Percentiles rank a stretch among this genome's conserved stretches.
phyloP scores from a whole-genome alignment of 2,329 filamentous ascomycete species.

The Diaporthe citrichinensis region DNA sequence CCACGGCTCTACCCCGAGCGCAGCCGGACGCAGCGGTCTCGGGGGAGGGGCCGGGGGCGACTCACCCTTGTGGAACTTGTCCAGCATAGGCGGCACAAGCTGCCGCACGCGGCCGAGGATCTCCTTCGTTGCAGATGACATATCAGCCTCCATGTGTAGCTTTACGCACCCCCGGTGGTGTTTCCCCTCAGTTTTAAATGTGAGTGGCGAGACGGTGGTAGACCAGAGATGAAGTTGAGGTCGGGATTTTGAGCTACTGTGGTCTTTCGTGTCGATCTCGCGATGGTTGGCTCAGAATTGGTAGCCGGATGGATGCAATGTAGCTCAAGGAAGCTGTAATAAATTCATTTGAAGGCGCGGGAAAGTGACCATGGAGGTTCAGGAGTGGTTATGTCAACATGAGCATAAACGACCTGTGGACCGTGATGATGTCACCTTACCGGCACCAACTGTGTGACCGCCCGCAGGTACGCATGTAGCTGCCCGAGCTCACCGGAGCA shows the following conservation, averaged over 20 bases:
- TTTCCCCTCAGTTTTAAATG: not conserved
- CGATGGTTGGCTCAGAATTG: not conserved
- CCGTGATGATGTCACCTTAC: conserved; percentile 33
- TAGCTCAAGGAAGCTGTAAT: not conserved
- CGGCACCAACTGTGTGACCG: not conserved
- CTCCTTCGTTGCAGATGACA: conserved; percentile 80
- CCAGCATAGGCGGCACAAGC: conserved; percentile 94
- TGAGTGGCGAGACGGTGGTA: not conserved
- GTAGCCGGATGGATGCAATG: not conserved
- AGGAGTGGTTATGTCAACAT: conserved; percentile 32
- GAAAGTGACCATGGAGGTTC: not conserved
- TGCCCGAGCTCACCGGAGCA: conserved; percentile 12
- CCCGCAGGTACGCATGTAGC: not conserved
- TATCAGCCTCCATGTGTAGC: conserved; percentile 54
- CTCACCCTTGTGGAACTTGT: conserved; percentile 94
- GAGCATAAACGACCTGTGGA: conserved; percentile 1
- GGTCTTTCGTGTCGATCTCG: not conserved
- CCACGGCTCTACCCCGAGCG: not conserved
- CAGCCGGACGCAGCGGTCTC: not conserved
- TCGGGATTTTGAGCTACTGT: not conserved
- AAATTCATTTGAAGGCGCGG: not conserved
- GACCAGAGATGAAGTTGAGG: not conserved
- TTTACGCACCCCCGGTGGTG: too few species aligned
- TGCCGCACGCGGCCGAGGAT: conserved; percentile 86
- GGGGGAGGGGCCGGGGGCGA: not conserved